A percentile compares a stretch with the other conserved stretches of the same genome.
These are phyloP conservation scores for Xylaria sp. DNA, from an alignment of 2,329 filamentous ascomycete genomes.

Conservation along the genomic window DNA sequence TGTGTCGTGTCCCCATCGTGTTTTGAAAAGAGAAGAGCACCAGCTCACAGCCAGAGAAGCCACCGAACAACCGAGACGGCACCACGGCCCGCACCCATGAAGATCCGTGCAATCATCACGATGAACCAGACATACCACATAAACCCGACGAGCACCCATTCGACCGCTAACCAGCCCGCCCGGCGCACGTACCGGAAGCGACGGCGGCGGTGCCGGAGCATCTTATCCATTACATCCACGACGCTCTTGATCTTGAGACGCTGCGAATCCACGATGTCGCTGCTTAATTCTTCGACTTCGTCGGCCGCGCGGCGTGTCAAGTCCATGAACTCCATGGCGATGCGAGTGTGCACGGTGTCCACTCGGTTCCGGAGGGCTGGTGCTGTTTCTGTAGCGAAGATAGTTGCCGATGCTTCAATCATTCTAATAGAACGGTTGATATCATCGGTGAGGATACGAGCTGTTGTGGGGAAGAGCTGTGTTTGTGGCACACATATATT, in stretches of 20 bases:
- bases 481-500: constrained; percentile 35
- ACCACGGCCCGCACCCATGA: constrained; percentile 58
- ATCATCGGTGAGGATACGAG: constrained; percentile 45
- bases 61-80: constrained; percentile 61
- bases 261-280: constrained; percentile 69
- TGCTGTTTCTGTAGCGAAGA: constrained; percentile 53
- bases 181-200: constrained; percentile 69
- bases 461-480: constrained; percentile 48
- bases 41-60: constrained; percentile 68
- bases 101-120: constrained; percentile 67
- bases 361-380: constrained; percentile 47
- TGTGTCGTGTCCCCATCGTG: background rate
- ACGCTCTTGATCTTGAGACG: constrained; percentile 76
- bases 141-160: constrained; percentile 81
- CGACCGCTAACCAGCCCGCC: constrained; percentile 73
- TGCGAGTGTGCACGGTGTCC: constrained; percentile 41
- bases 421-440: constrained; percentile 44
- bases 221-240: constrained; percentile 71
- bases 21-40: background rate
- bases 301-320: constrained; percentile 65
- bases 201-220: constrained; percentile 62
- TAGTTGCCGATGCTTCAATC: constrained; percentile 57
- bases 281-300: constrained; percentile 71
- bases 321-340: constrained; percentile 50
- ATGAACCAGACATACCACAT: constrained; percentile 96